phyloP scores from a whole-genome alignment of 352 stramenopile genomes.

The Phytophthora cactorum region DNA sequence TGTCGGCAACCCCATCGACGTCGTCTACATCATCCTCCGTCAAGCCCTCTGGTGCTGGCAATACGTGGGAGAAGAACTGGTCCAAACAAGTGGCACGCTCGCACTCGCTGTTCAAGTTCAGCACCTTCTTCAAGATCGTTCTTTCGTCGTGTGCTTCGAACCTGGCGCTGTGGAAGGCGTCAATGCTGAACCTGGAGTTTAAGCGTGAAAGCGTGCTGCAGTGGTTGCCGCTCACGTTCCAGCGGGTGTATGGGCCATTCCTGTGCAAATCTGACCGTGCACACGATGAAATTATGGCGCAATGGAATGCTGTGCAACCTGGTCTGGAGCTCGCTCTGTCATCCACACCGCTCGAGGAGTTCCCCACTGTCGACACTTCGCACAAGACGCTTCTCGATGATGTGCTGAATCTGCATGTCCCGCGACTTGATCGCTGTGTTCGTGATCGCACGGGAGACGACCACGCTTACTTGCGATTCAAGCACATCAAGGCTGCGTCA shows the following conservation, averaged over 20 bases:
- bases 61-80: constrained; percentile 81
- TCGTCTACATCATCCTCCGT: constrained; percentile 11
- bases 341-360: constrained; percentile 63
- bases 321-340: constrained; percentile 74
- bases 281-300: constrained; percentile 73
- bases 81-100: constrained; percentile 75
- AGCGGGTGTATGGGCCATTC: constrained; percentile 72
- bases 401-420: constrained; percentile 79
- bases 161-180: constrained; percentile 76
- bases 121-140: constrained; percentile 78
- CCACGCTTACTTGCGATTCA: constrained; percentile 86
- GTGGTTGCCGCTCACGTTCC: constrained; percentile 79
- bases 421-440: constrained; percentile 80
- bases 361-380: constrained; percentile 54
- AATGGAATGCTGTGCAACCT: constrained; percentile 79
- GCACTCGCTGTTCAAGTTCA: constrained; percentile 71
- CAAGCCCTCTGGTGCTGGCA: constrained; percentile 14
- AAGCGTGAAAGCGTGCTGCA: constrained; percentile 75
- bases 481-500: constrained; percentile 59
- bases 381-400: constrained; percentile 85
- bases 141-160: constrained; percentile 67
- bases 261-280: constrained; percentile 82
- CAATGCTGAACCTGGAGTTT: constrained; percentile 64
- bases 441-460: constrained; percentile 81
- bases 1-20: constrained; percentile 13